Evolutionary conservation across 352 stramenopile species (phyloP), one percentile per base, ranked within the genome.

Genomic region (Phytophthora gonapodyides): DNA sequence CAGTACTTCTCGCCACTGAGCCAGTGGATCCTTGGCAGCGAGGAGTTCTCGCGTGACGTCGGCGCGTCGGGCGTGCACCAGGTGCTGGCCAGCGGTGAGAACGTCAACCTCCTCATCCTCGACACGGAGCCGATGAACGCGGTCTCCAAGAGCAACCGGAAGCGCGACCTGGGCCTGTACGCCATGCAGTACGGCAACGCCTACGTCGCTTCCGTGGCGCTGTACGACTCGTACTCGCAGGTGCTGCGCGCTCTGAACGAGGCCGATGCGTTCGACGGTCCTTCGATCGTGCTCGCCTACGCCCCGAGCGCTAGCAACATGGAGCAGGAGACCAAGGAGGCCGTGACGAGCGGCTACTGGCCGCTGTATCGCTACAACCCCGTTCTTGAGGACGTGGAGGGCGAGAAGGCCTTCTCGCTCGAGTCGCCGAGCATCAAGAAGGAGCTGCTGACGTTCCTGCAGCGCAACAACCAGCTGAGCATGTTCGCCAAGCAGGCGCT

Each of bases 121-220:
- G 82, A 91, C 67, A 91, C 82, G 35, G 80, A 90, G 64, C 82
- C 80, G 21, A 84, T 89, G 64, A 80, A 88, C 63, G 64, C 72
- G 11, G 58, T 87, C 2, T 73, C 73, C n/a, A 77, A 79, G 58
- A 85, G 48, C 51, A 83, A 94, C 72, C 82, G 84, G 63, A 98
- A 98, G 78, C 94, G 94, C 36, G 89, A 97, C 49, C 76, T 98
- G 12, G 91, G 90, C 33, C 72, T 96, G 47, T 97, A 97, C 48
- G 93, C 93, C 15, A 98, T 98, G 91, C 90, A 94, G 61, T 98
- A 98, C 65, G 89, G 93, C 59, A 96, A 97, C 70, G 86, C 92
- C 1, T 98, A 98, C 67, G 89, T 98, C 42, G 91, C 91, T 6
- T 97, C 88, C 1, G 89, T 98, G 5, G 89, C 87, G 35, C 70